These are phyloP conservation scores for Penicillium subrubescens DNA, from an alignment of 495 filamentous ascomycete species.

Conservation along the genomic window DNA sequence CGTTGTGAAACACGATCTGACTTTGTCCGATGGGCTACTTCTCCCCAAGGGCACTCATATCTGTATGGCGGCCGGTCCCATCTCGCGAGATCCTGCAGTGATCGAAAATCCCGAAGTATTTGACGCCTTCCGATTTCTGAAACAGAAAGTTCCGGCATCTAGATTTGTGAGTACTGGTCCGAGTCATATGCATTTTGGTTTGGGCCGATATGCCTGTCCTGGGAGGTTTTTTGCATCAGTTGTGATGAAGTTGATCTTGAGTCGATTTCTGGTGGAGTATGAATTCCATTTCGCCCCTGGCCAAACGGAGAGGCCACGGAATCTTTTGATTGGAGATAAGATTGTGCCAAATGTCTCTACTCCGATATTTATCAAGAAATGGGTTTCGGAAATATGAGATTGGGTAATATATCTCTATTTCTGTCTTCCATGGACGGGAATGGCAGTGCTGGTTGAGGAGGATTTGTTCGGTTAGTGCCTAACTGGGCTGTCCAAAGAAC, in stretches of 20 bases:
- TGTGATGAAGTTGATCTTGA: background rate
- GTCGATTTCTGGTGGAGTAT: background rate
- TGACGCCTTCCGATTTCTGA: background rate
- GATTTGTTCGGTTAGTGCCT: background rate
- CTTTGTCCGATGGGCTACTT: background rate
- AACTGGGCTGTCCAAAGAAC: background rate
- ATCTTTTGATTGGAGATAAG: background rate
- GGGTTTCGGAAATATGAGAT: background rate
- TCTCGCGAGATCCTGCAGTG: background rate
- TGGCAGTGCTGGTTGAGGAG: background rate
- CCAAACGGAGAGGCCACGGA: background rate
- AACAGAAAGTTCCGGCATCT: background rate
- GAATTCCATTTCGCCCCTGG: background rate
- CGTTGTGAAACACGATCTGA: background rate
- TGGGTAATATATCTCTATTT: too few relatives aligned
- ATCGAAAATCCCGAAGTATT: background rate
- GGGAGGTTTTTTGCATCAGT: background rate
- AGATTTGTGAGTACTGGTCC: background rate
- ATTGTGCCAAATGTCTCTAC: background rate
- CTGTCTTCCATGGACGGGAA: background rate
- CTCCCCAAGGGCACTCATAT: background rate
- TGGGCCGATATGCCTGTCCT: background rate
- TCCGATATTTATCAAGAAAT: background rate
- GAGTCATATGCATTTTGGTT: background rate
- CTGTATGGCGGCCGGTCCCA: background rate